Conservation (phyloP, 331 rosid species). For the Erythrophleum ivorense region DNA sequence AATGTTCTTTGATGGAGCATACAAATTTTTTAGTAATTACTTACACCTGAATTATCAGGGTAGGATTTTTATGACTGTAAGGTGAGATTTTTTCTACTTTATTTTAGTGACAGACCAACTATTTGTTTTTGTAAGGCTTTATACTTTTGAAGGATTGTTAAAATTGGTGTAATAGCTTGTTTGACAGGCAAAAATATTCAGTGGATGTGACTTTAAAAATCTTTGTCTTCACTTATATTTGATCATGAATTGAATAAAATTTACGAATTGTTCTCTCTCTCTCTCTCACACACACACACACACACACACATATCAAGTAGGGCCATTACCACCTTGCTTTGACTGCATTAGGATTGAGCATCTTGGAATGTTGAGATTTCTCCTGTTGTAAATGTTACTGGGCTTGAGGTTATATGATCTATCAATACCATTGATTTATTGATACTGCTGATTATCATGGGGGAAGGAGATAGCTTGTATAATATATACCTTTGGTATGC, state of each 20-base stretch:
- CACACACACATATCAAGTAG: no score
- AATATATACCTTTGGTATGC: neutral
- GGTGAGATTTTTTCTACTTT: neutral
- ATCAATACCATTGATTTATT: constrained; percentile 1
- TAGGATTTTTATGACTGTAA: neutral
- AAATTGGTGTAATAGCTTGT: constrained; percentile 1
- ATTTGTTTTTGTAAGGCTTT: constrained; percentile 4
- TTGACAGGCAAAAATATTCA: neutral
- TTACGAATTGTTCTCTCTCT: no score
- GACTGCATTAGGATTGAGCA: neutral
- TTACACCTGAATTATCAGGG: neutral
- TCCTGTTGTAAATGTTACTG: neutral
- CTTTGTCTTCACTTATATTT: no score
- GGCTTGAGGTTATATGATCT: no score
- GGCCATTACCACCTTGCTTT: neutral
- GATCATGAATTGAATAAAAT: no score
- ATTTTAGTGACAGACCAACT: neutral
- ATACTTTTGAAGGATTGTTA: constrained; percentile 13
- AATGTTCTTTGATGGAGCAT: constrained; percentile 2
- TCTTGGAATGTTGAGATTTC: neutral
- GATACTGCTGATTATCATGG: neutral
- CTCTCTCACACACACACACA: no score
- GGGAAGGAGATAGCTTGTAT: no score
- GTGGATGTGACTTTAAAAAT: neutral
- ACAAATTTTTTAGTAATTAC: neutral